Conservation (phyloP, 352 stramenopile species). For the Globisporangium paddicum region DNA sequence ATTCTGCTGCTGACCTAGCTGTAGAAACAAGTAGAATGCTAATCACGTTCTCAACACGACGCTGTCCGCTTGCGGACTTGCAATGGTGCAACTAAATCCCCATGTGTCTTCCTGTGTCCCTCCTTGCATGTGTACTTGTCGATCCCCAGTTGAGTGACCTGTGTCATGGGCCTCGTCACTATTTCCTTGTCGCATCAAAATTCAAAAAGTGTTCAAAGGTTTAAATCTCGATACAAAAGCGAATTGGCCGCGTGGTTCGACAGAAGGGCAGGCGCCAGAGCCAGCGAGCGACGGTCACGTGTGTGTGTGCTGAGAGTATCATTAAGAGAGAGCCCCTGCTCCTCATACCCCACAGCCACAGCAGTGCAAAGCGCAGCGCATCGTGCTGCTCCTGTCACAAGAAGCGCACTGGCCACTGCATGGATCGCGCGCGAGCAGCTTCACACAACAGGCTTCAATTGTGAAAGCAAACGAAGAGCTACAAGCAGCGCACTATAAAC, state of each 20-base stretch:
- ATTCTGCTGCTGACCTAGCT: slow-evolving; percentile 6
- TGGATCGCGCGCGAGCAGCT: background rate
- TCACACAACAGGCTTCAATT: background rate
- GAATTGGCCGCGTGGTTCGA: background rate
- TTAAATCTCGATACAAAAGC: slow-evolving; percentile 4
- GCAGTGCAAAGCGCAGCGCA: no score
- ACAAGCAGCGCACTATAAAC: background rate
- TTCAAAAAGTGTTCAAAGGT: slow-evolving; percentile 13
- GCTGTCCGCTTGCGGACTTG: background rate
- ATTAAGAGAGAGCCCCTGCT: background rate
- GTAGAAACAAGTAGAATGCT: slow-evolving; percentile 1
- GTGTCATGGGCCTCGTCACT: background rate
- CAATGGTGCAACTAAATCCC: slow-evolving; percentile 10
- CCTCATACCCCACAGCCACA: background rate
- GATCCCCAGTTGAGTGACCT: background rate
- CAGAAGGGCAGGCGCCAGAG: background rate
- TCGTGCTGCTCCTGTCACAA: background rate
- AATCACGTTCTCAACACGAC: slow-evolving; percentile 20
- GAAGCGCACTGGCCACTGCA: background rate
- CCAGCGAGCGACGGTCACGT: no score
- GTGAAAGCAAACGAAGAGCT: background rate
- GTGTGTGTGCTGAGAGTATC: background rate
- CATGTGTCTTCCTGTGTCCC: background rate
- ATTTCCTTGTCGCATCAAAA: background rate
- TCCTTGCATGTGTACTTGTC: background rate